A percentile compares a stretch with the other conserved stretches of the same genome.
Evolutionary conservation across 345 rosid species (phyloP).

Genomic region (Boechera divaricarpa): DNA sequence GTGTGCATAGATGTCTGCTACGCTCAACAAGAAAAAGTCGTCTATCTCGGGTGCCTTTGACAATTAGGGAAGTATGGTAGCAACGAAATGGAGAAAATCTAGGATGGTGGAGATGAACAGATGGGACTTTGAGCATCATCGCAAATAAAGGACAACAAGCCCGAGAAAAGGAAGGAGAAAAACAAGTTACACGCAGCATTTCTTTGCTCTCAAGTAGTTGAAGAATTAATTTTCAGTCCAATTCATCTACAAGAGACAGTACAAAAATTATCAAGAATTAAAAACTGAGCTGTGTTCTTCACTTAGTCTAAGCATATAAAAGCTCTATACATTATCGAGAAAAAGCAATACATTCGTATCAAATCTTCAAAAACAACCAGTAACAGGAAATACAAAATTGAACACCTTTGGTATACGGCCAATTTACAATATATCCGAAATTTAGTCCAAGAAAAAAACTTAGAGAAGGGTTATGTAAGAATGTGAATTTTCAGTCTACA

Average conservation of each 20-base stretch:
- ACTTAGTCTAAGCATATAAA: constrained; percentile 13
- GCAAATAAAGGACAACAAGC: constrained; percentile 39
- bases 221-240: constrained; percentile 8
- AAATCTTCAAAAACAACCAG: constrained; percentile 5
- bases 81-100: constrained; percentile 34
- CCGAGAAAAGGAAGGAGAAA: constrained; percentile 48
- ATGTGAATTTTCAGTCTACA: constrained; percentile 15
- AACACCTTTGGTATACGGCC: background rate
- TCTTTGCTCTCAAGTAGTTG: constrained; percentile 27
- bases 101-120: constrained; percentile 29
- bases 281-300: background rate
- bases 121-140: constrained; percentile 47
- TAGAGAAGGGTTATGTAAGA: background rate
- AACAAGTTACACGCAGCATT: constrained; percentile 56
- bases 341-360: background rate
- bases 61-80: constrained; percentile 26
- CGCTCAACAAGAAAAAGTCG: constrained; percentile 36
- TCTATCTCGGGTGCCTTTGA: constrained; percentile 39
- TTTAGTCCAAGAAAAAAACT: constrained; percentile 16
- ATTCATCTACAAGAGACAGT: constrained; percentile 36
- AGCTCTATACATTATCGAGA: constrained; percentile 2
- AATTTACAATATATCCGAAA: constrained; percentile 8
- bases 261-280: background rate
- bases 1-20: constrained; percentile 50
- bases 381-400: background rate